Base-by-base conservation (phyloP, 495 filamentous ascomycete genomes). In the Xylaria castorea region DNA sequence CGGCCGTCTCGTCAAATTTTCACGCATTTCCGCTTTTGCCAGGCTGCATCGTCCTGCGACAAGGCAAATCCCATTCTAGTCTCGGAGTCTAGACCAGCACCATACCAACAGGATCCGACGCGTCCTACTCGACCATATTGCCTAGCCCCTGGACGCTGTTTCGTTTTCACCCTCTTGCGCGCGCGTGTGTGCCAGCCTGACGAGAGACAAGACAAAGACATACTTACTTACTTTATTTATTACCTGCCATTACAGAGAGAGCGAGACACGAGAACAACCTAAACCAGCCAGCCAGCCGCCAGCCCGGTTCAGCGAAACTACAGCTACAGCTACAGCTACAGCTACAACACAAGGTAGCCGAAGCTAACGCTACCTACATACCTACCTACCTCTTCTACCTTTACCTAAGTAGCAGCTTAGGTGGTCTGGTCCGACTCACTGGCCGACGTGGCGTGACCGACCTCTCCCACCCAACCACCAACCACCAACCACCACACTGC, bases 11-110 rank as follows among this genome's bases (percentile, higher is more conserved):
- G 18, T 50, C 44, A 53, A 71, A 71, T 71, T 71, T 71, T 65
- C 58, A 65, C 61, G 36, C 46, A 71, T 65, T 55, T 65, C 60
- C 69, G 55, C 44, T 70, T 70, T 62, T 27, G 55, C 58, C 46
- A 70, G 57, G 66, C 66, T 68, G 66, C 66, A 68, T 68, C 20
- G 32, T 67, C 44, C 50, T 57, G 50, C 66, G 34, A 66, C 64
- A 51, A 51, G 64, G 30, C 44, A 66, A 66, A 53, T 14, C 18
- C 30, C 30, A 25, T 40, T 55, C 32, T 25, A 36, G 20, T 55
- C 32, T 55, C 42, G 48, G 68, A 71, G 22, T 62, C 60, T 65
- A 65, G 32, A 71, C 61, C 46, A 57, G 25, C 69, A 71, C 48
- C n/a, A 46, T 42, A 42, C 68, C 36, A 63, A 53, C 58, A 44